Conservation (phyloP, 352 stramenopile species). For the Globisporangium barbulae region DNA sequence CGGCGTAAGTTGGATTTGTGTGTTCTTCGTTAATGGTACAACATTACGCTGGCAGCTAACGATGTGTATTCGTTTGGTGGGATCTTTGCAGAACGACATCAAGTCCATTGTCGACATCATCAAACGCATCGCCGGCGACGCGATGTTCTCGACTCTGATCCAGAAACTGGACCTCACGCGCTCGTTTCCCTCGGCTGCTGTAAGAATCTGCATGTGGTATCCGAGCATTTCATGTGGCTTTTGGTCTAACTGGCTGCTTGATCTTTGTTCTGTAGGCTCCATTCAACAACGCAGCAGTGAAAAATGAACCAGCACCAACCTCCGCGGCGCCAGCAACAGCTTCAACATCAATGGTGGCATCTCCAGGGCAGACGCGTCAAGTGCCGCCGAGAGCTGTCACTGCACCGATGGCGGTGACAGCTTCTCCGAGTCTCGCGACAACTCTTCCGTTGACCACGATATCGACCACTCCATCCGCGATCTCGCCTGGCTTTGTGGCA, state of each 20-base stretch:
- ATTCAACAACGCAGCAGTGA: conserved; percentile 20
- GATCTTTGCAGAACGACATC: conserved; percentile 62
- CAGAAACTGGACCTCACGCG: conserved; percentile 81
- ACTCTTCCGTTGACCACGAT: not conserved
- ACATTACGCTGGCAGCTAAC: too few relatives aligned
- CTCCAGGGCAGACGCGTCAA: not conserved
- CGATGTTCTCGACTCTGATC: conserved; percentile 77
- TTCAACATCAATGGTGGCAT: not conserved
- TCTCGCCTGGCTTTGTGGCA: conserved; percentile 7
- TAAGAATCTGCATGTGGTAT: conserved; percentile 6
- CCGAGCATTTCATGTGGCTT: not conserved
- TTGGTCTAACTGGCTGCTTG: not conserved
- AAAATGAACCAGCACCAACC: conserved; percentile 26
- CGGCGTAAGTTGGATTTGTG: conserved; percentile 26
- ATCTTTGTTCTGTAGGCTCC: not conserved
- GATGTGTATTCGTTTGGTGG: not conserved
- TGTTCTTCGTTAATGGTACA: not conserved
- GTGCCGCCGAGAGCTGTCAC: conserved; percentile 5
- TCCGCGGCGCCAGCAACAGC: not conserved
- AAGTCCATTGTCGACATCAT: conserved; percentile 88
- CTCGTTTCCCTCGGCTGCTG: conserved; percentile 41
- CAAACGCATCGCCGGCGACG: conserved; percentile 78
- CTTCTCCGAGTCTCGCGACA: conserved; percentile 1
- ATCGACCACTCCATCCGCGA: not conserved
- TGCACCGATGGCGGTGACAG: not conserved